Percentiles rank a stretch among this genome's conserved stretches.
These are phyloP conservation scores for Trichoderma parareesei DNA, from an alignment of 495 filamentous ascomycete species.

Conservation along the genomic window DNA sequence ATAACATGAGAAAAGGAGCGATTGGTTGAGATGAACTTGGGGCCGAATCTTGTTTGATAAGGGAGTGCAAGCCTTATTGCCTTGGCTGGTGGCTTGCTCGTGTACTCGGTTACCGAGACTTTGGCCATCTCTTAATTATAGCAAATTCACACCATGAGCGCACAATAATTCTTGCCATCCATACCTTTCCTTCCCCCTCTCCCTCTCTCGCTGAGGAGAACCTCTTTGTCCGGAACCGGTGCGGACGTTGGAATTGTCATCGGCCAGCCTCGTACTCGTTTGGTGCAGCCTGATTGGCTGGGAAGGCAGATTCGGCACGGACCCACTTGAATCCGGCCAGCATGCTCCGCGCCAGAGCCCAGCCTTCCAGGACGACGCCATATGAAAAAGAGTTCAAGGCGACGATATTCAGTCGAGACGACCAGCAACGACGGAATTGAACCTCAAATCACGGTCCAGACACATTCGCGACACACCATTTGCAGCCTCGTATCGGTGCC, in stretches of 20 bases:
- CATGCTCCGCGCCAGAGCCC: slow-evolving; percentile 9
- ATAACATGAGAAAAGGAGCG: not conserved
- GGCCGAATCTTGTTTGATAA: not conserved
- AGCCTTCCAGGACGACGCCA: slow-evolving; percentile 6
- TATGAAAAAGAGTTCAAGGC: not conserved
- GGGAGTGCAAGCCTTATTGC: too few relatives aligned
- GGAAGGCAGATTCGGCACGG: not conserved
- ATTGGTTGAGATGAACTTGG: too few relatives aligned
- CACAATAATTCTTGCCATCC: too few relatives aligned
- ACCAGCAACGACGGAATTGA: not conserved
- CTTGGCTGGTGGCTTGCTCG: too few relatives aligned
- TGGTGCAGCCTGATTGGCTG: not conserved
- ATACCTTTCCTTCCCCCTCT: too few relatives aligned
- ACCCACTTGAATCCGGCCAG: slow-evolving; percentile 10
- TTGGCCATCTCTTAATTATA: too few relatives aligned
- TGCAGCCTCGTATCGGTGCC: not conserved
- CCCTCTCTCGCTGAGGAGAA: too few relatives aligned
- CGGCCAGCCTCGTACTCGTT: slow-evolving; percentile 5
- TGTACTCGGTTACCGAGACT: too few relatives aligned
- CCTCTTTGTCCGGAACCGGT: too few relatives aligned
- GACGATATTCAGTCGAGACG: not conserved
- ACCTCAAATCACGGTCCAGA: not conserved
- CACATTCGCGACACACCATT: slow-evolving; percentile 9
- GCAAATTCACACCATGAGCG: too few relatives aligned
- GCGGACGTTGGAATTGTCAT: not conserved